Base-by-base conservation (phyloP, 192 early-diverging fungal genomes). In the Pilaira anomala region DNA sequence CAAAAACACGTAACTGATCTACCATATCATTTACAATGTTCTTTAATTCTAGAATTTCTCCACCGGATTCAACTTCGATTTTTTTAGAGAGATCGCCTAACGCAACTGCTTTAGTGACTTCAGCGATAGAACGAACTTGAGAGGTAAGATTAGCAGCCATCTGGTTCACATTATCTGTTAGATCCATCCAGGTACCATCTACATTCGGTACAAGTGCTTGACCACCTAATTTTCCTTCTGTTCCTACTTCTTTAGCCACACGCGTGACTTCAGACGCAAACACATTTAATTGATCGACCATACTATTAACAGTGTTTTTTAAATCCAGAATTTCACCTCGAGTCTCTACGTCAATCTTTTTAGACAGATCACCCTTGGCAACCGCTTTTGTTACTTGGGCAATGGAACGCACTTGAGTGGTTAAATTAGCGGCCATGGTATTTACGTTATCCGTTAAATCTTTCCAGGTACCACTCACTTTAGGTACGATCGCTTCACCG, bases 291-390 rank as follows among this genome's bases (percentile, higher is more conserved):
- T 85, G 80, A 55, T 84, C 81, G 8, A 92, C 88, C 90, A 93
- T 93, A 55, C 87, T 81, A 74, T 93, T 91, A 66, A 93, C 90
- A 70, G 87, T 86, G 63, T 82, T 86, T 71, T 90, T 89, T 60
- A 92, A 76, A 25, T 68, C 85, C 3, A 80, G 76, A 76, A 90
- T 90, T 70, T 90, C 88, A 30, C 88, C 88, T 57, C 75, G 68
- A 0, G 83, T 80, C 48, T 85, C 82, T 7, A 87, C 72, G 29
- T 78, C 84, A 63, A 90, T 86, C 70, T 83, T 76, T 21, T 77
- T 73, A 29, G 80, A 80, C 45, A 82, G 78, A 65, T 86, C 82
- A 24, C 83, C 85, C 2, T 67, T 74, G 18, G 83, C 76, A 2
- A 82, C 84, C 0, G 85, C 82, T 45, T 80, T 79, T 6, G 76